Percentiles rank a stretch among this genome's conserved stretches.
Conservation (phyloP, 306 rosid genomes). For the Cucurbita pepo region DNA sequence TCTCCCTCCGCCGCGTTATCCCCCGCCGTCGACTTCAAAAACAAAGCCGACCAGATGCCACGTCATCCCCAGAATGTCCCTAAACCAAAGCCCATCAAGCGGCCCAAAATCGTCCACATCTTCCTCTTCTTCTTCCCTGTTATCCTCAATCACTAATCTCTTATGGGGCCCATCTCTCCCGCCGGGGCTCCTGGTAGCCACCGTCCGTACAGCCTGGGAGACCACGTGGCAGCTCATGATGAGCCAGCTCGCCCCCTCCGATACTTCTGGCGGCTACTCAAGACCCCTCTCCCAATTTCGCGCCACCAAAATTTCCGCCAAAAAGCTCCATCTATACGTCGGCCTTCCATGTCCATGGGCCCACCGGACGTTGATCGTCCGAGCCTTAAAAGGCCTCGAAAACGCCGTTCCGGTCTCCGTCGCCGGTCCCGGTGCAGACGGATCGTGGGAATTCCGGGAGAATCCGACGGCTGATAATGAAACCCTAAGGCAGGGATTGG, state of each 20-base stretch:
- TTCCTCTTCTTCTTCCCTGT: constrained; percentile 17
- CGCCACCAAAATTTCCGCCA: constrained; percentile 12
- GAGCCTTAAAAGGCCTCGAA: constrained; percentile 68
- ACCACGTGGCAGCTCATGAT: constrained; percentile 83
- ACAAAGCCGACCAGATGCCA: constrained; percentile 2
- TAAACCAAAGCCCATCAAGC: constrained; percentile 12
- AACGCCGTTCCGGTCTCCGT: constrained; percentile 53
- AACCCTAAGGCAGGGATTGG: constrained; percentile 28
- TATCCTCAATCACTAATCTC: constrained; percentile 48
- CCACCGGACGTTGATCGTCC: constrained; percentile 75
- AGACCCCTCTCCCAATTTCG: constrained; percentile 69
- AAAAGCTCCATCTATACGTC: constrained; percentile 53
- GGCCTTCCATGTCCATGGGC: constrained; percentile 97
- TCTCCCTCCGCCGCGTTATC: constrained; percentile 3
- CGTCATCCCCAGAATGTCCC: constrained; percentile 22
- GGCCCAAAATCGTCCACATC: constrained; percentile 14
- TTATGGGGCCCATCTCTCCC: constrained; percentile 88
- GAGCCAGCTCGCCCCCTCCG: constrained; percentile 93
- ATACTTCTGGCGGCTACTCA: constrained; percentile 48
- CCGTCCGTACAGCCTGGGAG: constrained; percentile 72
- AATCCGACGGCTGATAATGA: background rate
- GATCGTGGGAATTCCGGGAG: constrained; percentile 63
- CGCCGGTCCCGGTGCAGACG: constrained; percentile 60
- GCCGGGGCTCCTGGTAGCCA: constrained; percentile 58
- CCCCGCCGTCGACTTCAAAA: constrained; percentile 5